phyloP scores from a whole-genome alignment of 805 yeast species.

The Ogataea angusta region DNA sequence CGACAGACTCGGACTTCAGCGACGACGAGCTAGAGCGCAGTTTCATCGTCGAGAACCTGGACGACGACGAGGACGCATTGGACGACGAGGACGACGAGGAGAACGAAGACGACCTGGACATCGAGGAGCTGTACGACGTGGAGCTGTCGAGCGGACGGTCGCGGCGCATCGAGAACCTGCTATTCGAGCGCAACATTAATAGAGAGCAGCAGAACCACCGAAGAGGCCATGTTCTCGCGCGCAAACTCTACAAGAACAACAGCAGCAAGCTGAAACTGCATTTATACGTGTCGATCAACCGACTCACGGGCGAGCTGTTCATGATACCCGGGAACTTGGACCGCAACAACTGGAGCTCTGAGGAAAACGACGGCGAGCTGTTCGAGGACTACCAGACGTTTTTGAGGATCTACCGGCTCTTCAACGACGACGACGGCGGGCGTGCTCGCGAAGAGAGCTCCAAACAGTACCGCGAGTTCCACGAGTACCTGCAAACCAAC shows the following conservation, averaged over 20 bases:
- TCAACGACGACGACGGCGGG: constrained; percentile 10
- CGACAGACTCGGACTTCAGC: constrained; percentile 18
- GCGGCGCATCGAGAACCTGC: constrained; percentile 28
- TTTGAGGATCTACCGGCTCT: constrained; percentile 20
- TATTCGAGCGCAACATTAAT: constrained; percentile 25
- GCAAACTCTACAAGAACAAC: constrained; percentile 27
- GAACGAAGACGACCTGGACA: constrained; percentile 18
- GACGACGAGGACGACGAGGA: constrained; percentile 17
- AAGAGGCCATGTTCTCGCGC: constrained; percentile 24
- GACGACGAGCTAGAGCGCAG: constrained; percentile 17
- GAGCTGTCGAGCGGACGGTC: constrained; percentile 32
- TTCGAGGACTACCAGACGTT: constrained; percentile 31
- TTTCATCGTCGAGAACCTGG: constrained; percentile 14
- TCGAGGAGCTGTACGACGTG: constrained; percentile 25
- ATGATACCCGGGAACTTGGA: constrained; percentile 34
- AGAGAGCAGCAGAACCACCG: constrained; percentile 29
- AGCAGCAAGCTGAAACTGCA: constrained; percentile 22
- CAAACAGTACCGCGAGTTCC: constrained; percentile 10
- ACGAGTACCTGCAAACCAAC: constrained; percentile 10
- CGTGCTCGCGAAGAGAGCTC: neutral
- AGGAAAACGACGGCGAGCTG: constrained; percentile 32
- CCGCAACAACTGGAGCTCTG: constrained; percentile 33
- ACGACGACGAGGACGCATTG: constrained; percentile 10
- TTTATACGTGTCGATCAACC: constrained; percentile 28
- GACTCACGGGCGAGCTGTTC: constrained; percentile 34